Base-by-base conservation (phyloP, 2,329 filamentous ascomycete genomes). In the Thermoascus crustaceus region DNA sequence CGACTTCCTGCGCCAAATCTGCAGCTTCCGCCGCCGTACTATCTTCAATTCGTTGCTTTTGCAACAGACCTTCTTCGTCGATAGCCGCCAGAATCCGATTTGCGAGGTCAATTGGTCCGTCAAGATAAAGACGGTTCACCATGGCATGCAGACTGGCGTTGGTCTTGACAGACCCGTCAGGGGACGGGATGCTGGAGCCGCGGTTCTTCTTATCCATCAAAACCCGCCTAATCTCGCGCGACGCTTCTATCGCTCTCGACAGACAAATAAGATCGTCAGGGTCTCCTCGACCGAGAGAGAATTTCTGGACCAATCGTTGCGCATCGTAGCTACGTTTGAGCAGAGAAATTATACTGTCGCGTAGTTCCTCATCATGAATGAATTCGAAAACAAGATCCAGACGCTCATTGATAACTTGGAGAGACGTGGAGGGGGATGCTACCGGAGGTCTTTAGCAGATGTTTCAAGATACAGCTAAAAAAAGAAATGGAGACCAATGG, bases 281-380 rank as follows among this genome's bases (percentile, higher is more conserved):
- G 51, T 94, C 84, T n/a, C 89, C 91, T 43, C 85, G 77, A 7
- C 89, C 88, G 6, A 96, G 74, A 0, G 89, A 84, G 57, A 98
- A 96, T 55, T 91, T 95, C 53, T 96, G 91, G 2, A 94, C 79
- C 3, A 98, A 69, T 1, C 91, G 82, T 52, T 93, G 82, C 2
- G 85, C 86, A 61, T 98, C 91, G 48, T 86, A 80, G 34, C 80
- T 89, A 16, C 77, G 73, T 42, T 78, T 76, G 2, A 98, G 69
- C 2, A 93, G 67, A 10, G 75, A 57, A 1, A 78, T 66, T 16
- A 93, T 64, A 27, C 76, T 71, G 46, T 94, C 83, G 26, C 83
- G 76, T 4, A 95, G 68, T 25, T 78, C 65, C 13, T 73, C 68
- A 39, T 82, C 67, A 1, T 73, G 63, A 4, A 89, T 67, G 55